A percentile compares a stretch with the other conserved stretches of the same genome.
Conservation (phyloP, 371 early-diverging fungal species). For the Gilbertella persicaria region DNA sequence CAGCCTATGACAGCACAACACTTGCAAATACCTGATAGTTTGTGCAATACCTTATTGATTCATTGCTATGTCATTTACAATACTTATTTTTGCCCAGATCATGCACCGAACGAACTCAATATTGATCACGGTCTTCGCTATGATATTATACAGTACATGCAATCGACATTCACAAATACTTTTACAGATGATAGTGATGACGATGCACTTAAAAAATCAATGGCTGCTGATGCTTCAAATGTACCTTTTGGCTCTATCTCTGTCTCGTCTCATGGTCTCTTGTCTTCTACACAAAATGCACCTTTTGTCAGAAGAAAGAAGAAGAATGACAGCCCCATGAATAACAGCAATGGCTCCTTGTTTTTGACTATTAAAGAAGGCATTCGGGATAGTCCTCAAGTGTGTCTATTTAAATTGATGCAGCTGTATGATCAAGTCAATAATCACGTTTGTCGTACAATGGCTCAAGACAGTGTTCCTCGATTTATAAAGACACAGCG, state of each 20-base stretch:
- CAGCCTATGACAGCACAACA: background rate
- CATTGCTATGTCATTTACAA: slow-evolving; percentile 58
- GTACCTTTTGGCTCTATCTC: slow-evolving; percentile 24
- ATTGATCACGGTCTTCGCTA: slow-evolving; percentile 49
- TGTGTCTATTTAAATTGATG: slow-evolving; percentile 27
- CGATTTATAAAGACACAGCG: slow-evolving; percentile 65
- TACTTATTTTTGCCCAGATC: slow-evolving; percentile 54
- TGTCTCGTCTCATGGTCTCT: slow-evolving; percentile 11
- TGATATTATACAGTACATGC: slow-evolving; percentile 38
- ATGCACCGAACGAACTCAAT: slow-evolving; percentile 57
- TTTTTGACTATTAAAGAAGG: background rate
- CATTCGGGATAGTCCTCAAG: slow-evolving; percentile 10
- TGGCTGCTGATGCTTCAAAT: slow-evolving; percentile 8
- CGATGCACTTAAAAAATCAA: background rate
- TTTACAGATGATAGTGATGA: background rate
- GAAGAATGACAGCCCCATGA: background rate
- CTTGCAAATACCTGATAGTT: background rate
- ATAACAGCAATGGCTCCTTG: background rate
- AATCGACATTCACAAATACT: slow-evolving; percentile 11
- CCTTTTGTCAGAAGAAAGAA: slow-evolving; percentile 1
- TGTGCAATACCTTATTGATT: slow-evolving; percentile 27
- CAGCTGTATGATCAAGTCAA: slow-evolving; percentile 60
- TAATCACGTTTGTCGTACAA: slow-evolving; percentile 69
- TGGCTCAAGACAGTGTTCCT: slow-evolving; percentile 76
- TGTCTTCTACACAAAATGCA: slow-evolving; percentile 1